Evolutionary conservation across 495 filamentous ascomycete genomes (phyloP), one percentile per base, ranked within the genome.

Genomic region (Polyplosphaeria fusca): DNA sequence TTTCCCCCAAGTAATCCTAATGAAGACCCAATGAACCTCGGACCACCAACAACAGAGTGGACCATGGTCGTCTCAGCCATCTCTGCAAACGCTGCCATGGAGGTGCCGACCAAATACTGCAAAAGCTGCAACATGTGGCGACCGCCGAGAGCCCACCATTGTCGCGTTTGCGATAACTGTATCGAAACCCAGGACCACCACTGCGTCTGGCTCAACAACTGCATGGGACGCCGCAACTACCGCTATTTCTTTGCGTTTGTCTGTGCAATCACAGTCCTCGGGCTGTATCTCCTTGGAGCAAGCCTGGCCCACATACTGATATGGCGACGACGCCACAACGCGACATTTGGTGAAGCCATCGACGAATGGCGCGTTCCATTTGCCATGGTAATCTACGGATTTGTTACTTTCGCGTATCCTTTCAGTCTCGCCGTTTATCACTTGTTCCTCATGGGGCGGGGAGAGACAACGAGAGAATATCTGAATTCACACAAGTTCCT

Each of bases 181-280:
- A 82, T 98, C 41, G 93, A 98, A 69, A 96, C 92, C 0, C 91
- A 96, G 61, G 93, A 98, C 67, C 93, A 98, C 65, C 93, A 98
- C 74, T 98, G 93, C 65, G 90, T 97, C 19, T 98, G 94, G 94
- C 82, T 98, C 46, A 98, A 98, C 73, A 98, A 97, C 70, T 98
- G 93, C 71, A 86, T 98, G 40, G 93, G 93, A 4, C 87, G 94
- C 28, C 88, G 93, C 50, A 98, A 98, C 71, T 98, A 98, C 71
- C 90, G 94, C 45, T 98, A 93, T 65, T 98, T 98, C 71, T 95
- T 96, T 65, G 80, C 86, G 18, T 98, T 96, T 71, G 80, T 97
- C 59, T 81, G 77, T 61, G 79, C 82, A 18, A 83, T 78, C 12
- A 89, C 88, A 1, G 54, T 96, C n/a, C 76, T 96, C 1, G 81